Evolutionary conservation across 1,284 basidiomycete species (phyloP), one percentile per base, ranked within the genome.

Genomic region (Trametes hirsuta): DNA sequence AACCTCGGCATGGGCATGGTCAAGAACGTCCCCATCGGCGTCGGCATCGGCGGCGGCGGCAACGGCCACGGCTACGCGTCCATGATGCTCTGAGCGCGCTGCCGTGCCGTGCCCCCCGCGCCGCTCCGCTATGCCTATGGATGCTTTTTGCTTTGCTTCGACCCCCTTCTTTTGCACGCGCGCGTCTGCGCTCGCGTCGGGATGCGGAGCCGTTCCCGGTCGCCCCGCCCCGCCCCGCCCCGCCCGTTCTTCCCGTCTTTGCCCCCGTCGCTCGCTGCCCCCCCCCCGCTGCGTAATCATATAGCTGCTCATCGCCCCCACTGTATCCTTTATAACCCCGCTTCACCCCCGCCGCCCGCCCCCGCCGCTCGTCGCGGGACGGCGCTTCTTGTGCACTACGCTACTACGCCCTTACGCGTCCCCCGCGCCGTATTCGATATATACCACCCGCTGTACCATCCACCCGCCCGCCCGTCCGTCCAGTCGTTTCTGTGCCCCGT

Each of bases 11-110:
- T 76, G 64, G 74, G 71, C 48, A 74, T 75, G 59, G 73, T 76
- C 71, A 74, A 74, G 62, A 65, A 64, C 46, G 62, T 68, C 34
- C 71, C 79, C 15, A 77, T 81, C 64, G 72, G 71, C 59, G 70
- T 77, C 47, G 72, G 71, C 59, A 70, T 77, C 47, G 73, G 74
- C 53, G 75, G 76, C 39, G 74, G 74, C 50, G 69, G 77, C 58
- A 75, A 74, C 64, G 69, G 62, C 57, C 71, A 72, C 41, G 77
- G 72, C 53, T 81, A 78, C 69, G 71, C 73, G 25, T 70, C 79
- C 66, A 77, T 81, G 73, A 69, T 81, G 69, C 62, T 71, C 58
- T 81, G 66, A 77, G 59, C 61, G 30, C 44, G 15, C 25, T 46
- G 35, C 44, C 15, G 30, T 45, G 14, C 22, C 41, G 9, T 39